These are phyloP conservation scores for Aspergillus texensis DNA, from an alignment of 2,329 filamentous ascomycete genomes.

Conservation along the genomic window DNA sequence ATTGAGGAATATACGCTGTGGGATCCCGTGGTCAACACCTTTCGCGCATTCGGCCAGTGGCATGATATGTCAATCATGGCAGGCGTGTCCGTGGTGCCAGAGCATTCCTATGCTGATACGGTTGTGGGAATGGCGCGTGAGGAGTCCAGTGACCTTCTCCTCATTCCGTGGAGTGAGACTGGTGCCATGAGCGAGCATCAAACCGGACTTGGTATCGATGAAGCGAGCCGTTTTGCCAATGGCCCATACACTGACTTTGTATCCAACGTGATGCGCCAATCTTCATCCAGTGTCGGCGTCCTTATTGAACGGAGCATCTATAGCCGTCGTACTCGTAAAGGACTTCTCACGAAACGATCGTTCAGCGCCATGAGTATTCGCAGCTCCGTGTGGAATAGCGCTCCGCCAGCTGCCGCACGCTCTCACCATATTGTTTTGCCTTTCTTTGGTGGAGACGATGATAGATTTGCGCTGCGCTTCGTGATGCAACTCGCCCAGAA, in stretches of 20 bases:
- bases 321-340: conserved; percentile 21
- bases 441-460: conserved; percentile 83
- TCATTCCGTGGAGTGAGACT: conserved; percentile 89
- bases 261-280: conserved; percentile 63
- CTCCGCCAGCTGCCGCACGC: conserved; percentile 62
- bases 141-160: conserved; percentile 70
- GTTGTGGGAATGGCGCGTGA: conserved; percentile 71
- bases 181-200: conserved; percentile 71
- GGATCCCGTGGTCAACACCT: conserved; percentile 89
- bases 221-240: conserved; percentile 59
- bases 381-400: conserved; percentile 59
- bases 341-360: conserved; percentile 42
- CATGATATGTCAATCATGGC: conserved; percentile 82
- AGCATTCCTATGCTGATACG: conserved; percentile 76
- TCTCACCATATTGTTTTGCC: conserved; percentile 84
- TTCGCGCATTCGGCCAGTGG: conserved; percentile 83
- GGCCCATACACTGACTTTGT: conserved; percentile 74
- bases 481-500: conserved; percentile 84
- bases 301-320: conserved; percentile 74
- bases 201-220: conserved; percentile 54
- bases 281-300: conserved; percentile 71
- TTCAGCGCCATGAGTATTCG: conserved; percentile 62
- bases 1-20: conserved; percentile 70
- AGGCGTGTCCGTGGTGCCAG: conserved; percentile 76
- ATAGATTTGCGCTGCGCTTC: conserved; percentile 75